Evolutionary conservation across 2,329 filamentous ascomycete species (phyloP).

Genomic region (Penicillium sp.): DNA sequence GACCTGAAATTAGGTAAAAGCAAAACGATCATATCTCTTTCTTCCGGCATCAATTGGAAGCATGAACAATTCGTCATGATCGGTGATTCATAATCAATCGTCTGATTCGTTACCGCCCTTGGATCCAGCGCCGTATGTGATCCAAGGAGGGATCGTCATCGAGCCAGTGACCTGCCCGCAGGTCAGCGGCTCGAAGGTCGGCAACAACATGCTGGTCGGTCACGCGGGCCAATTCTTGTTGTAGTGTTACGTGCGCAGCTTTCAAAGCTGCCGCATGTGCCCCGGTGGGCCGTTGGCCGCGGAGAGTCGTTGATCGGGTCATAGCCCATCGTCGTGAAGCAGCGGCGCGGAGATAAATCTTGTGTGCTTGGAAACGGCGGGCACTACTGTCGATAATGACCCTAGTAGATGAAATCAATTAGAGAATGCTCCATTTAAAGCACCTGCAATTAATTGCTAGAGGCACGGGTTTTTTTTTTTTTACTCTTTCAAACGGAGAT

Average conservation of each 20-base stretch:
- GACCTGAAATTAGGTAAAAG: not conserved
- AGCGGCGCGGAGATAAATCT: conserved; percentile 62
- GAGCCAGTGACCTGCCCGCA: conserved; percentile 64
- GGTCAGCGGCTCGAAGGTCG: conserved; percentile 60
- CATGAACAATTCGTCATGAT: conserved; percentile 4
- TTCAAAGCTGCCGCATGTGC: conserved; percentile 55
- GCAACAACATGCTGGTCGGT: conserved; percentile 62
- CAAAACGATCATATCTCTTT: conserved; percentile 6
- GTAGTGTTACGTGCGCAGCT: conserved; percentile 47
- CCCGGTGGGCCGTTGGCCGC: conserved; percentile 54
- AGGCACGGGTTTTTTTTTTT: not conserved
- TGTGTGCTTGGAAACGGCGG: conserved; percentile 65
- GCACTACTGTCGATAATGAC: conserved; percentile 65
- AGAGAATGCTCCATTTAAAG: conserved; percentile 12
- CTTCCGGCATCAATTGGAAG: not conserved
- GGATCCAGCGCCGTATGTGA: conserved; percentile 53
- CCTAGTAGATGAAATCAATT: conserved; percentile 42
- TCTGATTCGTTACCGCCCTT: conserved; percentile 35
- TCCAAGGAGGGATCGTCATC: conserved; percentile 62
- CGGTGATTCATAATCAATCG: conserved; percentile 8
- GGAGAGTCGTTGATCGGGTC: conserved; percentile 55
- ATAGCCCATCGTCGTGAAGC: conserved; percentile 65
- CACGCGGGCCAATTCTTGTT: conserved; percentile 60
- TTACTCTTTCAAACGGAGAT: no score
- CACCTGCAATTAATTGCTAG: not conserved